Conservation (phyloP, 176 grass and related monocot genomes). For the Raddia distichophylla region DNA sequence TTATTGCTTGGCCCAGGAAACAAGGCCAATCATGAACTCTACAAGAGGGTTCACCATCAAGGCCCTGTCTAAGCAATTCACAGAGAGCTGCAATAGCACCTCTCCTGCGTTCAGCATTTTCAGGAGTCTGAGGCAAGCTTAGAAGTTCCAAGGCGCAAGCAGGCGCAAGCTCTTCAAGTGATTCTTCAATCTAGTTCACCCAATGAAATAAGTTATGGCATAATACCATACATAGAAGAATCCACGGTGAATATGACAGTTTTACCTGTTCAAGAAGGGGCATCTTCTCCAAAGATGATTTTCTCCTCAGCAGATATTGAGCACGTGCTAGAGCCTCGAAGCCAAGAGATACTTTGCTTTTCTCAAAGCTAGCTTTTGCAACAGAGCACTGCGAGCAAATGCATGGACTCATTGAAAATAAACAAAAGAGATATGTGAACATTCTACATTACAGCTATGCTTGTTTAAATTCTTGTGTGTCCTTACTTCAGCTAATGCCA, state of each 20-base stretch:
- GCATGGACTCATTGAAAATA: slow-evolving; percentile 39
- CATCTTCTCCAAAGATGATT: slow-evolving; percentile 76
- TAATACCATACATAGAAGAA: slow-evolving; percentile 13
- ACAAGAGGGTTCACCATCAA: slow-evolving; percentile 86
- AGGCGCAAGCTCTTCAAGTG: slow-evolving; percentile 96
- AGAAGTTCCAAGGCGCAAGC: slow-evolving; percentile 91
- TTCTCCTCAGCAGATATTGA: slow-evolving; percentile 88
- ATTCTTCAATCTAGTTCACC: slow-evolving; percentile 88
- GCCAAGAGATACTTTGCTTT: slow-evolving; percentile 85
- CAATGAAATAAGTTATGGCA: slow-evolving; percentile 44
- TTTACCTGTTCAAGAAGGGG: slow-evolving; percentile 85
- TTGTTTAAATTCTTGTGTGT: slow-evolving; percentile 5
- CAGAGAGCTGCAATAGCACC: slow-evolving; percentile 87
- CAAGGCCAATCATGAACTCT: slow-evolving; percentile 92
- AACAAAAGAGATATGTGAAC: background rate
- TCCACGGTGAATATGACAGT: slow-evolving; percentile 33
- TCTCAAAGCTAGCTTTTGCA: slow-evolving; percentile 91
- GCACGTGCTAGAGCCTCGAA: slow-evolving; percentile 98
- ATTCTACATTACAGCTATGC: background rate
- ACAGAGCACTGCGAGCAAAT: slow-evolving; percentile 81
- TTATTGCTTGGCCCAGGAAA: slow-evolving; percentile 83
- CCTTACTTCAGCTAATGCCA: slow-evolving; percentile 97
- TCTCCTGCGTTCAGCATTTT: slow-evolving; percentile 80
- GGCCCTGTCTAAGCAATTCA: slow-evolving; percentile 91
- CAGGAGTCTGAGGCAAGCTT: slow-evolving; percentile 62